Percentiles rank a stretch among this genome's conserved stretches.
Conservation (phyloP, 2,329 filamentous ascomycete species). For the Microsporum canis region DNA sequence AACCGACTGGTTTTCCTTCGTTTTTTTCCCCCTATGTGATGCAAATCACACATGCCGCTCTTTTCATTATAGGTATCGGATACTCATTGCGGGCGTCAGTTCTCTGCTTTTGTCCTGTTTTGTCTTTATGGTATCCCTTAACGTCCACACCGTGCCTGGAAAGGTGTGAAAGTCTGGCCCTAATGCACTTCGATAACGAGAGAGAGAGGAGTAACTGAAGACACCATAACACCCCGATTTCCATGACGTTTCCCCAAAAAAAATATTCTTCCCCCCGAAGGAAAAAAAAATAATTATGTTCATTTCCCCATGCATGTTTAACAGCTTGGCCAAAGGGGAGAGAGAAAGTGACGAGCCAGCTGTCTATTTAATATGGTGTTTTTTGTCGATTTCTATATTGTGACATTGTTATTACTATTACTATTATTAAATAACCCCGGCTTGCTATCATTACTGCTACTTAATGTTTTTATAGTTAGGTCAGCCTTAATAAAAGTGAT, state of each 20-base stretch:
- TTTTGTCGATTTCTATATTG: not conserved
- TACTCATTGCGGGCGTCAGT: constrained; percentile 1
- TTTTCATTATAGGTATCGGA: not conserved
- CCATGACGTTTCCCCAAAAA: not conserved
- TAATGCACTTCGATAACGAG: not conserved
- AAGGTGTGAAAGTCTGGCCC: not conserved
- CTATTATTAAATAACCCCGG: not conserved
- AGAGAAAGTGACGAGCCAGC: not conserved
- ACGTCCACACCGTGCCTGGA: not conserved
- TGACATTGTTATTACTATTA: not conserved
- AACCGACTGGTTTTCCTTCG: not conserved
- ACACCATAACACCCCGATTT: not conserved
- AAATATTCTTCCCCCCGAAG: not conserved
- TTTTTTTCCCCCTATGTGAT: not conserved
- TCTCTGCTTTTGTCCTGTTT: not conserved
- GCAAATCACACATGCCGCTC: not conserved
- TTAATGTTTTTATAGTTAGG: constrained; percentile 1
- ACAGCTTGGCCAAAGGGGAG: not conserved
- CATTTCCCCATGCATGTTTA: not conserved
- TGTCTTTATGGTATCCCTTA: not conserved
- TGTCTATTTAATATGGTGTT: not conserved
- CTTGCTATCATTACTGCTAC: not conserved
- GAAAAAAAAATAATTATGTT: not conserved
- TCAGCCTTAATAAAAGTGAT: not conserved
- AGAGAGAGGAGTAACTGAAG: not conserved